Evolutionary conservation across 2,329 filamentous ascomycete species (phyloP), one percentile per base, ranked within the genome.

Genomic region (Aspergillus japonicus): DNA sequence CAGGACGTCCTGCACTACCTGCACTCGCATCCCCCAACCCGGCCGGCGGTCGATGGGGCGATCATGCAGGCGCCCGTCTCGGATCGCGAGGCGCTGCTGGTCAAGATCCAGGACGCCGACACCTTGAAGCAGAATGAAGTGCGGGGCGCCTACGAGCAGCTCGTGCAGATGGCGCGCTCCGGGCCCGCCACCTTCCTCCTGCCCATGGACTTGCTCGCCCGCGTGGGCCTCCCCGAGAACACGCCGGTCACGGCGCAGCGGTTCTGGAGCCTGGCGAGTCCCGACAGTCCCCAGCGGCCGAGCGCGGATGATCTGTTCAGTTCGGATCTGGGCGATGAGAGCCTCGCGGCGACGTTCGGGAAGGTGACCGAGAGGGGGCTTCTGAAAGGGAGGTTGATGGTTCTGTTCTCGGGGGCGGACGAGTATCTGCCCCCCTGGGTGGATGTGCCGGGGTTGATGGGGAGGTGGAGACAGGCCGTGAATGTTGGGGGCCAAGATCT

Each of bases 261-360:
- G 47, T 88, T 86, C 72, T 70, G 87, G 39, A 85, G 84, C 50
- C 75, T 90, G 6, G 78, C 82, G 0, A 80, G 77, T 44, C 79
- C 80, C 0, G 75, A 75, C 50, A 83, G 81, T 23, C 84, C 84
- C 0, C 77, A 80, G 50, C 75, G 80, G 54, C 81, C 86, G 5
- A 89, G 88, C 10, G 89, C 90, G 60, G 93, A 97, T 72, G 93
- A 96, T 72, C 91, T 90, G 70, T 96, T 96, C 77, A 93, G 89
- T n/a, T 87, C 86, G 2, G 90, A 95, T 70, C 77, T 95, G n/a
- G 74, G 79, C 0, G 82, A 85, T 47, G 80, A 84, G 33, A 79
- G 81, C 19, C 78, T 92, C 6, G 69, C 75, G 24, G 72, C 72
- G 14, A 88, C 88, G n/a, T 96, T 94, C 83, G 83, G 87, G 3